Conservation (phyloP, 108 stramenopile genomes). For the Stephanodiscus triporus region DNA sequence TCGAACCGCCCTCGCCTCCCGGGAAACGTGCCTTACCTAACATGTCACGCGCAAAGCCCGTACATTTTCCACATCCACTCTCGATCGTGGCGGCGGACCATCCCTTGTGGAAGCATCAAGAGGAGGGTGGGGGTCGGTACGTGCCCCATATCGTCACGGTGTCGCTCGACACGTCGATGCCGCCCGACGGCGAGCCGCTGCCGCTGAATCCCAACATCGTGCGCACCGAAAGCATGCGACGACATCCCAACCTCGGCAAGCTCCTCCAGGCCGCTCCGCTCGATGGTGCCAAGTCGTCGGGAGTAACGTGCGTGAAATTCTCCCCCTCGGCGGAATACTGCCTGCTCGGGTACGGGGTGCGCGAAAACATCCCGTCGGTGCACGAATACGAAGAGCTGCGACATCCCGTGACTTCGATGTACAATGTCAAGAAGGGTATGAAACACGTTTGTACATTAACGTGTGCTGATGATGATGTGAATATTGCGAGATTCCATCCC, state of each 20-base stretch:
- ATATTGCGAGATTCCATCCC: constrained; percentile 97
- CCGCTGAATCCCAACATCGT: constrained; percentile 26
- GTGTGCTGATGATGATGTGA: constrained; percentile 92
- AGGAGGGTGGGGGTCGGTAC: constrained; percentile 67
- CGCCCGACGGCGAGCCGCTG: constrained; percentile 21
- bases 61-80: constrained; percentile 66
- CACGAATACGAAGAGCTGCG: constrained; percentile 42
- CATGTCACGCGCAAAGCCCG: constrained; percentile 28
- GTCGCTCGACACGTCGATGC: constrained; percentile 68
- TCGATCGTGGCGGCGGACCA: constrained; percentile 56
- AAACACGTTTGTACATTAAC: constrained; percentile 78
- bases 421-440: constrained; percentile 75
- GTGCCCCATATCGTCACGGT: constrained; percentile 86
- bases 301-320: constrained; percentile 94
- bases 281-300: constrained; percentile 74
- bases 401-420: constrained; percentile 85
- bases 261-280: constrained; percentile 79
- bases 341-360: constrained; percentile 90
- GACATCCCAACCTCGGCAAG: constrained; percentile 71
- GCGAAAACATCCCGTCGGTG: constrained; percentile 63
- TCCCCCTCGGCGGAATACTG: constrained; percentile 91
- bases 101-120: constrained; percentile 43
- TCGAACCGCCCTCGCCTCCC: constrained; percentile 53
- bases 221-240: constrained; percentile 54
- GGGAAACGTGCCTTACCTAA: constrained; percentile 47